Base-by-base conservation (phyloP, 2,329 filamentous ascomycete species). In the Fusarium torulosum region DNA sequence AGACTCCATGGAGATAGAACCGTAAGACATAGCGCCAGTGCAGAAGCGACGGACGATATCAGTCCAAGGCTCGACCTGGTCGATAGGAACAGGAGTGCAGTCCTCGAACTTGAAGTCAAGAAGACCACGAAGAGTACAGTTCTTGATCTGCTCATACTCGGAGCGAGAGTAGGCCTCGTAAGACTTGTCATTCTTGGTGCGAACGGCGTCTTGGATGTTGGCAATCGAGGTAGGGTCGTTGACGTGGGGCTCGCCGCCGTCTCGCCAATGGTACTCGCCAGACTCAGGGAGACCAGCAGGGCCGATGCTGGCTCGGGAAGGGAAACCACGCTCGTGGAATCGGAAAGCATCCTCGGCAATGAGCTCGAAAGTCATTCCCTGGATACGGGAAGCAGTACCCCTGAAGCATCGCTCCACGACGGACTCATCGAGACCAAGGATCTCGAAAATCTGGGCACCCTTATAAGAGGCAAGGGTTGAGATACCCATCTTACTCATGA, bases 401-500 rank as follows among this genome's bases (percentile, higher is more conserved):
- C 90, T 91, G 83, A 98, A 98, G 85, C 94, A 97, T 72, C 93
- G 90, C 77, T 98, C 94, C 53, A 98, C 92, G 45, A 98, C 94
- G 20, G 86, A 86, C 78, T 97, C 94, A 75, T 97, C 94, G 33
- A 97, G 90, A 80, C 95, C 95, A 42, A 98, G 90, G 47, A 94
- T 94, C 79, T 98, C 95, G 72, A 97, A 98, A 69, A 98, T 98
- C 83, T 98, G 95, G 56, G 95, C 95, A 76, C 95, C 95, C 85
- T 98, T 98, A 85, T 98, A 98, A 71, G 91, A 95, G 75, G 95
- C 93, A 44, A 98, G 85, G 31, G 95, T 98, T 8, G 95, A 97
- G 69, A 98, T 98, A 83, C 95, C 95, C 95, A 98, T 98, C 85
- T 98, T 98, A 79, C 91, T 96, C 95, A 98, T 98, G 78, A 98